Evolutionary conservation across 192 early-diverging fungal genomes (phyloP).

Genomic region (Gamsiella multidivaricata): DNA sequence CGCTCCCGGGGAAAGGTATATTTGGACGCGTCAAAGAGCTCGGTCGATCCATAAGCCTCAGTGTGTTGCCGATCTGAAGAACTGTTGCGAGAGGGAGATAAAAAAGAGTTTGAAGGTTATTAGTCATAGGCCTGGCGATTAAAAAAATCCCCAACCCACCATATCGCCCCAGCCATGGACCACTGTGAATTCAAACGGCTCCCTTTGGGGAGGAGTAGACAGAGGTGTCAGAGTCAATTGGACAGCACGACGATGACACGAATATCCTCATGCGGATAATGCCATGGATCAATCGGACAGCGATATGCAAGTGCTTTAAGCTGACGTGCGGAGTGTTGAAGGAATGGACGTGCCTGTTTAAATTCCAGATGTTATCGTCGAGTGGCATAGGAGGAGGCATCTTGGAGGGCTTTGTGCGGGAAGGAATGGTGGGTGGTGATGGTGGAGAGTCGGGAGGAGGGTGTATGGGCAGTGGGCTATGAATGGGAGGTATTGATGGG

Average conservation of each 20-base stretch:
- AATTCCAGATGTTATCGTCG: constrained; percentile 54
- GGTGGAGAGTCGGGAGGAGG: neutral
- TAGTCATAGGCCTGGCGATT: constrained; percentile 32
- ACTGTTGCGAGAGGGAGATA: neutral
- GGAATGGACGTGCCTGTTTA: constrained; percentile 31
- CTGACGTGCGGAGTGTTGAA: neutral
- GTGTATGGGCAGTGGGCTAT: too few species aligned
- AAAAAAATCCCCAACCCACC: neutral
- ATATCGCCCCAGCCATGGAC: too few species aligned
- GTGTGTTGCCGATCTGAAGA: constrained; percentile 53
- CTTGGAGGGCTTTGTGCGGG: neutral
- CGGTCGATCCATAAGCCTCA: constrained; percentile 51
- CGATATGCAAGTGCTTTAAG: too few species aligned
- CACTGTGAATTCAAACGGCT: too few species aligned
- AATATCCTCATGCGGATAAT: neutral
- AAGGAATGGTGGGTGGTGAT: neutral
- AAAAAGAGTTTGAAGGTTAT: constrained; percentile 33
- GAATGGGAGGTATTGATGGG: too few species aligned
- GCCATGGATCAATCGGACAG: too few species aligned
- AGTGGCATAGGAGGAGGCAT: constrained; percentile 53
- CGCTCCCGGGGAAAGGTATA: constrained; percentile 46
- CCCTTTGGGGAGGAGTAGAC: too few species aligned
- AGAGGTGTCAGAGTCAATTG: too few species aligned
- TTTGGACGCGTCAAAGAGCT: constrained; percentile 43
- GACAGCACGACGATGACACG: too few species aligned